Evolutionary conservation across 2,329 filamentous ascomycete species (phyloP), one percentile per base, ranked within the genome.

Genomic region (Apiospora saccharicola): DNA sequence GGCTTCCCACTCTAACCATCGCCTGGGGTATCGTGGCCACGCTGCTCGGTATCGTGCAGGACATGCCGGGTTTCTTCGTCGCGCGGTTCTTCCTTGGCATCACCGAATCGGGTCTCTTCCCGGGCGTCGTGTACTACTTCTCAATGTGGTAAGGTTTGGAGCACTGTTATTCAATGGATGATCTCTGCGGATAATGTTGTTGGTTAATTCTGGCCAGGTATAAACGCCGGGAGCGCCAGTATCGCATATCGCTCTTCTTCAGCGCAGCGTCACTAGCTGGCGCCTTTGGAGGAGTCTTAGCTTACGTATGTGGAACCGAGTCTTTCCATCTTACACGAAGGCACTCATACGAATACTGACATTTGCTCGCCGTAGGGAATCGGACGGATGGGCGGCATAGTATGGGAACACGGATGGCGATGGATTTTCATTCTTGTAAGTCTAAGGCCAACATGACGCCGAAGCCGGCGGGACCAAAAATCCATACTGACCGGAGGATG

Each of bases 401-500:
- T 88, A 0, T 89, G 86, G 83, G 76, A 80, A 0, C 85, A 86
- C 30, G 87, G 88, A 0, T 90, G 87, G 88, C 82, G 83, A 1
- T 90, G 88, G 89, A 90, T 90, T 37, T 91, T 91, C 70, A 90
- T 90, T 30, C 79, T 91, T 8, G 88, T 89, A 74, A 75, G 81
- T 76, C 10, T 3, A 51, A 24, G 1, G 22, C 10, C 1, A 51
- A 5, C 22, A 12, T 49, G 19, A 41, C 10, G 6, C 37, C 37
- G 37, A 41, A 8, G 6, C 37, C 37, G 37, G 10, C 6, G 10
- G 37, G 4, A n/a, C 5, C 46, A 22, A 4, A 51, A 14, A 5
- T 4, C 12, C 1, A 61, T 22, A 16, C 53, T 37, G 30, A n/a
- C 3, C 30, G 8, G n/a, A 13, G 1, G 0, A 1, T n/a, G 30